Evolutionary conservation across 495 filamentous ascomycete species (phyloP), one percentile per base, ranked within the genome.

Genomic region (Aspergillus baeticus): DNA sequence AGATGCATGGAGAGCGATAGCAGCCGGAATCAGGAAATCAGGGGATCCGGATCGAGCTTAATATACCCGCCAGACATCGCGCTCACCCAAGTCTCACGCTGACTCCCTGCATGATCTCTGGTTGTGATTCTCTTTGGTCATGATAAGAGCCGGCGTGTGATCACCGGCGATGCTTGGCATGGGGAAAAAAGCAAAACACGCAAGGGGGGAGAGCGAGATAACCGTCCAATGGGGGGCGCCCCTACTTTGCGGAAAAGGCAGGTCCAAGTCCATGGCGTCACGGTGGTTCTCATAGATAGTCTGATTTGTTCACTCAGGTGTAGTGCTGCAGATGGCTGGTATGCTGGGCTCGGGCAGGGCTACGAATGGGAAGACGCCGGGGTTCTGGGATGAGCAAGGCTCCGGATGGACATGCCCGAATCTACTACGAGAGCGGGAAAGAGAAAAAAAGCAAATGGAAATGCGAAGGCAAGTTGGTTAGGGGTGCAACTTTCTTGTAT

Each of bases 391-490:
- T 10, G 22, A 34, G 22, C 17, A 18, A 15, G n/a, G 8, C 34
- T 14, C 35, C 51, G 51, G 41, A 15, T 54, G 51, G 51, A 54
- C 51, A 54, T 54, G 45, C 51, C 51, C 13, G 13, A 54, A 33
- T 45, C 8, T 22, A 22, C 5, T 23, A 8, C 26, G 26, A n/a
- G n/a, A n/a, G 26, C 8, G 26, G 26, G 26, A 29, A n/a, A n/a
- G n/a, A n/a, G n/a, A n/a, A n/a, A n/a, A n/a, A n/a, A n/a, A n/a
- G n/a, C n/a, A n/a, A n/a, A n/a, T n/a, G n/a, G n/a, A n/a, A n/a
- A n/a, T n/a, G n/a, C n/a, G n/a, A n/a, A n/a, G n/a, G n/a, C n/a
- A n/a, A n/a, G n/a, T n/a, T n/a, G n/a, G n/a, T n/a, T n/a, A n/a
- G n/a, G n/a, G n/a, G n/a, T n/a, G n/a, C n/a, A n/a, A n/a, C n/a